A percentile compares a stretch with the other conserved stretches of the same genome.
phyloP scores from a whole-genome alignment of 2,329 filamentous ascomycete genomes.

The Botryotinia narcissicola region DNA sequence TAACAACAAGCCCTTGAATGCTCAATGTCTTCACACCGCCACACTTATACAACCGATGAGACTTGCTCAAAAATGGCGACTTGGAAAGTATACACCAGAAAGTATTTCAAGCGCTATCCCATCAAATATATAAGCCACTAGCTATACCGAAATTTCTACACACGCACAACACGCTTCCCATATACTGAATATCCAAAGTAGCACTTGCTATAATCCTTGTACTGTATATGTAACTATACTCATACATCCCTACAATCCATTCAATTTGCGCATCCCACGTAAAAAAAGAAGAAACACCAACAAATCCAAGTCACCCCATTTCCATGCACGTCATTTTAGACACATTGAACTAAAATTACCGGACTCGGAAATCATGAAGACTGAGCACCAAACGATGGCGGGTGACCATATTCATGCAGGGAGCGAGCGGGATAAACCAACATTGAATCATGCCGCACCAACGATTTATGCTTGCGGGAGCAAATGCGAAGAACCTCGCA shows the following conservation, averaged over 20 bases:
- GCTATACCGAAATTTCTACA: background rate
- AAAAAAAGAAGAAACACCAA: background rate
- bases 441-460: background rate
- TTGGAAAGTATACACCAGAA: background rate
- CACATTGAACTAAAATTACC: background rate
- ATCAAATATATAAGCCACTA: background rate
- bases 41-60: background rate
- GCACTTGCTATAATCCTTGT: background rate
- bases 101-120: background rate
- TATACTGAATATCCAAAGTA: background rate
- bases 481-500: background rate
- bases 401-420: constrained; percentile 9
- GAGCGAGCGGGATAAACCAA: background rate
- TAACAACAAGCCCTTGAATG: background rate
- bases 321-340: background rate
- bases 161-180: background rate
- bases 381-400: background rate
- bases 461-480: background rate
- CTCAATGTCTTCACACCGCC: too few species aligned
- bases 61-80: background rate
- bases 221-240: background rate
- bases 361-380: background rate
- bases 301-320: background rate
- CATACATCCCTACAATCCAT: background rate
- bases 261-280: constrained; percentile 6